phyloP scores from a whole-genome alignment of 2,329 filamentous ascomycete genomes.

The Drechslerella dactyloides region DNA sequence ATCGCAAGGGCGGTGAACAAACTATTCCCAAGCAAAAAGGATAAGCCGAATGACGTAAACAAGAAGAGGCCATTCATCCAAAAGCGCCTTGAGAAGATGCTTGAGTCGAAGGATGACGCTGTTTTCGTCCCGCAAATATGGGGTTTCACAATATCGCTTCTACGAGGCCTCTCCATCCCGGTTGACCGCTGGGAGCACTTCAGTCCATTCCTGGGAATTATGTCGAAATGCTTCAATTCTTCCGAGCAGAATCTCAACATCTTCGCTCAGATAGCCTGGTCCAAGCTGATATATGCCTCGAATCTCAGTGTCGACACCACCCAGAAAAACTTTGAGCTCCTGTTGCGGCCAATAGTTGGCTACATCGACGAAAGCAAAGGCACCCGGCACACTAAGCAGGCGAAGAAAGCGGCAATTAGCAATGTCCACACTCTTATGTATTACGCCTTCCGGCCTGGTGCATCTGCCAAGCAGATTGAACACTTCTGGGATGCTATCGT shows the following conservation, averaged over 20 bases:
- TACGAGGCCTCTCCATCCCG: conserved; percentile 65
- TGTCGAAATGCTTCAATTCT: conserved; percentile 84
- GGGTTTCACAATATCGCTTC: conserved; percentile 79
- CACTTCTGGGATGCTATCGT: conserved; percentile 80
- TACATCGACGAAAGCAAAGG: conserved; percentile 71
- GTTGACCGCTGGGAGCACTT: conserved; percentile 74
- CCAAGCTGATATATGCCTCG: conserved; percentile 77
- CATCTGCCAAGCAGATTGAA: conserved; percentile 71
- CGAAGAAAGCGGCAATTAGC: conserved; percentile 67
- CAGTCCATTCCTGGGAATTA: conserved; percentile 75
- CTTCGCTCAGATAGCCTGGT: conserved; percentile 85
- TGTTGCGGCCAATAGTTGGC: conserved; percentile 72
- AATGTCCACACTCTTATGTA: conserved; percentile 83
- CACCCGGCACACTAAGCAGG: conserved; percentile 65
- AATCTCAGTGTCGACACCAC: conserved; percentile 68
- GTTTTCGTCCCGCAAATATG: conserved; percentile 83
- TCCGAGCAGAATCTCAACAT: conserved; percentile 72
- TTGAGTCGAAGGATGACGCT: conserved; percentile 66
- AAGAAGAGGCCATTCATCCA: conserved; percentile 27
- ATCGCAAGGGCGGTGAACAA: conserved; percentile 68
- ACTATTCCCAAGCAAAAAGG: conserved; percentile 62
- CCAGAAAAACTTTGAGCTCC: conserved; percentile 66
- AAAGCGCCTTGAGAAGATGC: conserved; percentile 71
- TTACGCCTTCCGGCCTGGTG: conserved; percentile 76
- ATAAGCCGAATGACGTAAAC: conserved; percentile 56